phyloP scores from a whole-genome alignment of 495 filamentous ascomycete genomes.

The Jackrogersella minutella region DNA sequence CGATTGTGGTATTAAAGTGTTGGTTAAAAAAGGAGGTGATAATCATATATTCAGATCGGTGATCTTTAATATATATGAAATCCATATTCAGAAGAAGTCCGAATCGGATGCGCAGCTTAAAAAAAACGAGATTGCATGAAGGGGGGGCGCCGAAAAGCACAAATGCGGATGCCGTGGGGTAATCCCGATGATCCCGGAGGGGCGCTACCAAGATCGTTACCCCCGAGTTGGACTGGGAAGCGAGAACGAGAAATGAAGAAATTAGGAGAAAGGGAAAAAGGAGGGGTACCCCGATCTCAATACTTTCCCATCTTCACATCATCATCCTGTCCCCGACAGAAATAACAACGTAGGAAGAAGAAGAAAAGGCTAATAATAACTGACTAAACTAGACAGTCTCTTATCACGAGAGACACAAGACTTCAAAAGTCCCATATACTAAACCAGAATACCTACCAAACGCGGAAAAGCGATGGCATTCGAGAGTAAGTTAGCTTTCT shows the following conservation, averaged over 20 bases:
- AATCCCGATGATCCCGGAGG: not conserved
- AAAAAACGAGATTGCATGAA: not conserved
- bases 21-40: not conserved
- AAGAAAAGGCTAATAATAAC: too few relatives aligned
- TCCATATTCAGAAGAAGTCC: not conserved
- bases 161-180: slow-evolving; percentile 5
- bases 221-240: not conserved
- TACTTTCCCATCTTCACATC: too few relatives aligned
- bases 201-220: not conserved
- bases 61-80: not conserved
- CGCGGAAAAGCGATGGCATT: not conserved
- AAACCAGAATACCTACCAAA: not conserved
- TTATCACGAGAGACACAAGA: not conserved
- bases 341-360: not conserved
- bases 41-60: not conserved
- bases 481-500: too few relatives aligned
- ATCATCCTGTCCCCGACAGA: not conserved
- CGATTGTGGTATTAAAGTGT: not conserved
- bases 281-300: not conserved
- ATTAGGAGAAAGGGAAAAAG: not conserved
- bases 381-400: not conserved
- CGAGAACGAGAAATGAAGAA: not conserved
- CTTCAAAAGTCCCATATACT: not conserved
- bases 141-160: not conserved
- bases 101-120: not conserved